Evolutionary conservation across 2,329 filamentous ascomycete genomes (phyloP).

Genomic region (Hymenoscyphus repandus): DNA sequence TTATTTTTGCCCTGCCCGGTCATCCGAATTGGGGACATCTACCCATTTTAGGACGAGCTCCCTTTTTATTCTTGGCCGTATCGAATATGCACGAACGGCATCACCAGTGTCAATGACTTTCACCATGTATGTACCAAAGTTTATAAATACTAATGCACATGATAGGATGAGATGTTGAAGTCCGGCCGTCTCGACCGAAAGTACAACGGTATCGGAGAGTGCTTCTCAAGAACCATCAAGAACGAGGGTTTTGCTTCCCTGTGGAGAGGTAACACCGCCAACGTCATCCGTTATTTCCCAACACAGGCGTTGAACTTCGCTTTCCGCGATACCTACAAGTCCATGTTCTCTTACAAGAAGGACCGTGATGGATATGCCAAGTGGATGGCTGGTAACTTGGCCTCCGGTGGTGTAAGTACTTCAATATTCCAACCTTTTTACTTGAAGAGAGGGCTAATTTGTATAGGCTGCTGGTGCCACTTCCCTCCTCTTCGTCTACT

Average conservation of each 20-base stretch:
- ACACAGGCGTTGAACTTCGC: slow-evolving; percentile 99
- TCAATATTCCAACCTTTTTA: neutral
- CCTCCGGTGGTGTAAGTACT: slow-evolving; percentile 92
- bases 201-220: slow-evolving; percentile 90
- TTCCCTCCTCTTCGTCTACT: slow-evolving; percentile 99
- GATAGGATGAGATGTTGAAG: slow-evolving; percentile 99
- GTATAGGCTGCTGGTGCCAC: slow-evolving; percentile 90
- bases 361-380: slow-evolving; percentile 95
- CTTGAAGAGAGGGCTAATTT: slow-evolving; percentile 12
- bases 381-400: slow-evolving; percentile 99
- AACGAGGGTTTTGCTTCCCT: slow-evolving; percentile 92
- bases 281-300: slow-evolving; percentile 99
- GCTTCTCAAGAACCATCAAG: slow-evolving; percentile 87
- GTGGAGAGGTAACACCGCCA: slow-evolving; percentile 99
- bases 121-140: neutral
- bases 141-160: slow-evolving; percentile 15
- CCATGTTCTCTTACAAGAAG: slow-evolving; percentile 99
- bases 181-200: slow-evolving; percentile 95
- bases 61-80: neutral
- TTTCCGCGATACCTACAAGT: slow-evolving; percentile 99
- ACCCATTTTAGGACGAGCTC: slow-evolving; percentile 3
- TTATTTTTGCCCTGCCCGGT: slow-evolving; percentile 6
- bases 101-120: neutral
- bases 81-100: neutral
- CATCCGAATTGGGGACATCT: slow-evolving; percentile 18